Conservation (phyloP, 2,329 filamentous ascomycete species). For the Pseudogymnoascus sp. region DNA sequence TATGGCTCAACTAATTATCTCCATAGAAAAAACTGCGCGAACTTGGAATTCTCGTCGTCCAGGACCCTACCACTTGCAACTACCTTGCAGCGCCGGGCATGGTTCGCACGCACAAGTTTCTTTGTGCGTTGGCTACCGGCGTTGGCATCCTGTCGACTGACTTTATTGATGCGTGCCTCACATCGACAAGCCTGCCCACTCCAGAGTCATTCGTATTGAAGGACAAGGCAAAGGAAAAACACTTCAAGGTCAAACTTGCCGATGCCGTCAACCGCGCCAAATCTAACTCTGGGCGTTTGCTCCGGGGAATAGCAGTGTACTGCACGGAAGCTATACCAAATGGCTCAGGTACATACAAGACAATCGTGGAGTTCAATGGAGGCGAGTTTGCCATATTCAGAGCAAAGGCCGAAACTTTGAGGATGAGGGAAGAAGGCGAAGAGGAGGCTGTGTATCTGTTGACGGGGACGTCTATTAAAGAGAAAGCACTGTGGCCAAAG, state of each 20-base stretch:
- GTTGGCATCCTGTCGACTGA: slow-evolving; percentile 68
- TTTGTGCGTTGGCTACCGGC: slow-evolving; percentile 75
- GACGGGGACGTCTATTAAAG: slow-evolving; percentile 57
- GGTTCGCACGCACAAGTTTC: slow-evolving; percentile 88
- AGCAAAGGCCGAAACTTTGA: slow-evolving; percentile 55
- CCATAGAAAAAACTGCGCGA: slow-evolving; percentile 69
- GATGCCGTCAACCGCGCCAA: slow-evolving; percentile 64
- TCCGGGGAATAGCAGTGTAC: slow-evolving; percentile 72
- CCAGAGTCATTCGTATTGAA: slow-evolving; percentile 60
- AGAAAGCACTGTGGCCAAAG: slow-evolving; percentile 68
- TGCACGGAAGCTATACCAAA: slow-evolving; percentile 75
- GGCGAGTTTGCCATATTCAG: slow-evolving; percentile 71
- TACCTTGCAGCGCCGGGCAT: slow-evolving; percentile 83
- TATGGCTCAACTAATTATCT: neutral
- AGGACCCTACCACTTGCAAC: slow-evolving; percentile 69
- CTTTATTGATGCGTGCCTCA: slow-evolving; percentile 71
- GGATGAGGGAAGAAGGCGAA: slow-evolving; percentile 40
- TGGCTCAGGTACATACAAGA: slow-evolving; percentile 74
- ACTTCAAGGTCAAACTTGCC: slow-evolving; percentile 61
- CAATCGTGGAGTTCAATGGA: slow-evolving; percentile 83
- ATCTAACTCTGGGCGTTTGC: slow-evolving; percentile 66
- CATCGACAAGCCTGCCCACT: slow-evolving; percentile 55
- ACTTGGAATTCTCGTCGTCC: slow-evolving; percentile 72
- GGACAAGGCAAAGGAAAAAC: slow-evolving; percentile 67
- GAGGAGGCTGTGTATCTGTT: slow-evolving; percentile 77